phyloP scores from a whole-genome alignment of 75 land plant genomes.

The Ceratopteris richardii region DNA sequence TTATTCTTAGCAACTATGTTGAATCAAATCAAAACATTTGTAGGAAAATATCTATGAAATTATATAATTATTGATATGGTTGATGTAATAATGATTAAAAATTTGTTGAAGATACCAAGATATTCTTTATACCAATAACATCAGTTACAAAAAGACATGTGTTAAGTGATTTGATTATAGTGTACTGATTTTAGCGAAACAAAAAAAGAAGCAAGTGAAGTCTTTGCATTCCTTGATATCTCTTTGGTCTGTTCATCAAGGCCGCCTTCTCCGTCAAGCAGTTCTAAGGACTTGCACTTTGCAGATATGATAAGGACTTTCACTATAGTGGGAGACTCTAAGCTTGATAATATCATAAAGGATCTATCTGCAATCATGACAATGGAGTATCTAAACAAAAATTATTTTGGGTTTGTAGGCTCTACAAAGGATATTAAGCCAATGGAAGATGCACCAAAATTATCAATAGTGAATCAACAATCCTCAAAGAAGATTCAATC shows the following conservation, averaged over 20 bases:
- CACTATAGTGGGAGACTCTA: too few species aligned
- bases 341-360: too few species aligned
- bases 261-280: not conserved
- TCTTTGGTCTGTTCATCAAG: not conserved
- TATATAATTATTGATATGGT: conserved; percentile 6
- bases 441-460: too few species aligned
- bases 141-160: not conserved
- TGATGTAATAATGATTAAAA: conserved; percentile 11
- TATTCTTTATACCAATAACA: not conserved
- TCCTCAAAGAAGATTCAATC: too few species aligned
- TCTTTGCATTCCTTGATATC: conserved; percentile 1
- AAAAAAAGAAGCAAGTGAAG: conserved; percentile 9
- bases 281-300: not conserved
- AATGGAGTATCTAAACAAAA: too few species aligned
- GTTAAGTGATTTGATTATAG: conserved; percentile 4
- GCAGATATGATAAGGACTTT: too few species aligned
- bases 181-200: conserved; percentile 10
- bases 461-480: too few species aligned
- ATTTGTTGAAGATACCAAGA: conserved; percentile 10
- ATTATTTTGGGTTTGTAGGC: too few species aligned
- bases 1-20: conserved; percentile 12
- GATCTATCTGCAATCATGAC: too few species aligned
- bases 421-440: too few species aligned
- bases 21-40: conserved; percentile 2
- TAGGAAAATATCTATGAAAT: conserved; percentile 2